Evolutionary conservation across 1,284 basidiomycete species (phyloP), one percentile per base, ranked within the genome.

Genomic region (Mycosarcoma mackinlayi): DNA sequence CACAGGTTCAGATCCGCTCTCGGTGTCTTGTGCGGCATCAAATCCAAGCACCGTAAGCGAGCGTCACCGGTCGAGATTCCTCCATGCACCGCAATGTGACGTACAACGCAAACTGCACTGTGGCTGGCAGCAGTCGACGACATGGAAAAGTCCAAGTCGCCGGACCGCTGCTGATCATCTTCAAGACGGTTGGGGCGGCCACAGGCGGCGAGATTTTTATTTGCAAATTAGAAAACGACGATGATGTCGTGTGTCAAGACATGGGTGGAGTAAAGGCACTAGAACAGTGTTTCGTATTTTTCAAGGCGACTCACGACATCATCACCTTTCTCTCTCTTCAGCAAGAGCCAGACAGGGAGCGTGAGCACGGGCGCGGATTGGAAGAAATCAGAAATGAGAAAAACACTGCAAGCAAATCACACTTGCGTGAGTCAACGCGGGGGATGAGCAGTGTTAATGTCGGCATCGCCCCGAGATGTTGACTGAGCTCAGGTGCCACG

Each of bases 401-500:
- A 23, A 23, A 40, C 6, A 24, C n/a, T n/a, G n/a, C n/a, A n/a
- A n/a, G n/a, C n/a, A n/a, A n/a, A n/a, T n/a, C n/a, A n/a, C n/a
- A n/a, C n/a, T n/a, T n/a, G n/a, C n/a, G n/a, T n/a, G n/a, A 48
- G 44, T 64, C 61, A 65, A 65, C 55, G 62, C 58, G 62, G 61
- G 61, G 35, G 28, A 30, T 27, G 24, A n/a, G 3, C 7, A 3
- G 23, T 27, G 42, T 28, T 37, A n/a, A 4, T 44, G 50, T 21
- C 16, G 9, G 38, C 54, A 44, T 52, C 41, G n/a, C 60, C 39
- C 50, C 49, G 50, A 59, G 44, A 46, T 34, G 27, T 44, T 27
- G 42, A 37, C 27, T 40, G 39, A 16, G 45, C 21, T 40, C 41
- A 18, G 18, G 40, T 27, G 50, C 50, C 30, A 41, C 27, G 23